Evolutionary conservation across 2,329 filamentous ascomycete species (phyloP), one percentile per base, ranked within the genome.

Genomic region (Exophiala bonariae): DNA sequence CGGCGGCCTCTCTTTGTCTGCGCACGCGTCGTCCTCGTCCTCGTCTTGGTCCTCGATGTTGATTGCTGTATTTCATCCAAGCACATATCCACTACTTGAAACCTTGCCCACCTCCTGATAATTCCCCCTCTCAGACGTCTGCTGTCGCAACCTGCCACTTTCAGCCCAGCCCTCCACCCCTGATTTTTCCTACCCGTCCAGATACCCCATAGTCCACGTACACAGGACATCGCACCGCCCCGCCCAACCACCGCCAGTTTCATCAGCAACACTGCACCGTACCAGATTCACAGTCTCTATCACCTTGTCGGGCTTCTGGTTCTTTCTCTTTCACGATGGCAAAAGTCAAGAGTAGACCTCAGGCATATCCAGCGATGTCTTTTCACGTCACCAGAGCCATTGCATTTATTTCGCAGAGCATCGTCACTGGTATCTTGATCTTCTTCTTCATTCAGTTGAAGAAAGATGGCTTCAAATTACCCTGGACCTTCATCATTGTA

Each of bases 401-500:
- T 17, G 57, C 59, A 34, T 70, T 81, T 39, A 68, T 77, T 23
- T 82, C 79, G 10, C 70, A 80, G 7, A 63, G 77, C 32, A 66
- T 82, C 16, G 78, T 81, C 45, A 72, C 71, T 3, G 68, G 66
- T 22, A 77, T 83, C 41, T 73, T 82, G 63, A 66, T 67, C 47
- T 78, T 75, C 54, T 83, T 83, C 72, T 78, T 52, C 75, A 69
- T 55, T 54, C 74, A 80, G 54, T 69, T 83, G 17, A 69, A 69
- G 16, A 66, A 69, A 35, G 76, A 77, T 51, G 63, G 73, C 39
- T 79, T 74, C 63, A 70, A 68, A 36, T 66, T 79, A 3, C 80
- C 80, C 0, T 82, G 78, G 74, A 79, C 79, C 2, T 83, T 83
- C 59, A 69, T 82, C 14, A 64, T 82, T 50, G 79, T 82, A 70